Evolutionary conservation across 225 moss, liverwort and hornwort genomes (phyloP), one percentile per base, ranked within the genome.

Genomic region (Pseudisothecium myosuroides): DNA sequence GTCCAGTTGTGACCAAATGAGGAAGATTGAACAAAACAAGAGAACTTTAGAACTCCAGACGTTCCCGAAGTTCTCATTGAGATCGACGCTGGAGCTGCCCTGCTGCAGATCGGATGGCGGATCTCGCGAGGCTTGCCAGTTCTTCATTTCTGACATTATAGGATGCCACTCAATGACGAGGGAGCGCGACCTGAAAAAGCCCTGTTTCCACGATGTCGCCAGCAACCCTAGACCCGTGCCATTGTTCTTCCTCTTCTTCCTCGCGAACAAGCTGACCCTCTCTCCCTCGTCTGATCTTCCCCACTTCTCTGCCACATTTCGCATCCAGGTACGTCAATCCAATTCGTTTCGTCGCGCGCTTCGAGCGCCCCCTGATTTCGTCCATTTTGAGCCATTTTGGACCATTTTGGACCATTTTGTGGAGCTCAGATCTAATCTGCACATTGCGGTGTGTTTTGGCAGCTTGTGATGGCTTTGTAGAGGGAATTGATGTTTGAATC

Each of bases 201-300:
- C 39, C 76, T 17, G 32, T 73, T 74, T 52, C 78, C 71, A 64
- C 89, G 86, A 89, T 75, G 82, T 78, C 77, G 55, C 39, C 27
- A 26, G 83, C 54, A 91, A 89, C 91, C 91, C 91, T 91, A 91
- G 91, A 87, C 64, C 78, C 66, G 22, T 39, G 78, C 58, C 82
- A 27, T 52, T 63, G 71, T 55, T 78, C 7, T 55, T 78, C 7
- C 16, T 29, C 59, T 47, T 80, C 52, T 55, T 55, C 83, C 65
- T 64, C 47, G 26, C 62, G 2, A 18, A 28, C n/a, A n/a, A 65
- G 55, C 55, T 52, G 59, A 20, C 52, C 21, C 43, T 45, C 87
- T 17, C 87, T 17, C 27, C 29, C 19, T 43, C 28, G 8, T 58
- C 13, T 24, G 61, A 91, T 89, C 89, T 73, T 41, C 50, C 49